phyloP scores from a whole-genome alignment of 2,329 filamentous ascomycete genomes.

The Pseudomassariella vexata region DNA sequence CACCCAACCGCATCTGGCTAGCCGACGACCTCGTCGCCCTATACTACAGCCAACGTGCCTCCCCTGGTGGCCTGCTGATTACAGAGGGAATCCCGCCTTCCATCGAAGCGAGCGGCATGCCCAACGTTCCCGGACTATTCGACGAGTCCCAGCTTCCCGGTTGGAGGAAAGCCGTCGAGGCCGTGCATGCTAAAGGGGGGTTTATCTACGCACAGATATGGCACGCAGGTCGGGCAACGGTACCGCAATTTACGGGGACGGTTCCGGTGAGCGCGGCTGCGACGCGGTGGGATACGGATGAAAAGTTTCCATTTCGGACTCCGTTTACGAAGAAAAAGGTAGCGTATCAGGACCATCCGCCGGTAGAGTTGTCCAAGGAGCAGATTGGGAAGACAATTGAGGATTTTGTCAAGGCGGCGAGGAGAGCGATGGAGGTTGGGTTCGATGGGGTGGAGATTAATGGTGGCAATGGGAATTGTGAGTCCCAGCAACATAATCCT shows the following conservation, averaged over 20 bases:
- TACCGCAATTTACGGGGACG: constrained; percentile 12
- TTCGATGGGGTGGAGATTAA: constrained; percentile 43
- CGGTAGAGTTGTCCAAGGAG: constrained; percentile 29
- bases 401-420: constrained; percentile 18
- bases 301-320: constrained; percentile 15
- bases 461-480: constrained; percentile 15
- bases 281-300: constrained; percentile 12
- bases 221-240: constrained; percentile 44
- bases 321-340: constrained; percentile 10
- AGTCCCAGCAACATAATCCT: not conserved
- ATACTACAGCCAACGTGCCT: constrained; percentile 37
- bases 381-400: constrained; percentile 18
- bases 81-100: constrained; percentile 42
- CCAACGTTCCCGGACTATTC: constrained; percentile 51
- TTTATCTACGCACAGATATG: constrained; percentile 57
- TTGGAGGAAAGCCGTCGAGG: constrained; percentile 53
- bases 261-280: constrained; percentile 8
- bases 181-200: constrained; percentile 52
- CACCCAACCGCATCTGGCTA: constrained; percentile 44
- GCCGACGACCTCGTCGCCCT: constrained; percentile 32
- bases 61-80: constrained; percentile 34
- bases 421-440: constrained; percentile 27
- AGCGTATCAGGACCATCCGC: constrained; percentile 24
- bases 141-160: constrained; percentile 43
- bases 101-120: constrained; percentile 23